Evolutionary conservation across 2,329 filamentous ascomycete genomes (phyloP), one percentile per base, ranked within the genome.

Genomic region (Aspergillus persii): DNA sequence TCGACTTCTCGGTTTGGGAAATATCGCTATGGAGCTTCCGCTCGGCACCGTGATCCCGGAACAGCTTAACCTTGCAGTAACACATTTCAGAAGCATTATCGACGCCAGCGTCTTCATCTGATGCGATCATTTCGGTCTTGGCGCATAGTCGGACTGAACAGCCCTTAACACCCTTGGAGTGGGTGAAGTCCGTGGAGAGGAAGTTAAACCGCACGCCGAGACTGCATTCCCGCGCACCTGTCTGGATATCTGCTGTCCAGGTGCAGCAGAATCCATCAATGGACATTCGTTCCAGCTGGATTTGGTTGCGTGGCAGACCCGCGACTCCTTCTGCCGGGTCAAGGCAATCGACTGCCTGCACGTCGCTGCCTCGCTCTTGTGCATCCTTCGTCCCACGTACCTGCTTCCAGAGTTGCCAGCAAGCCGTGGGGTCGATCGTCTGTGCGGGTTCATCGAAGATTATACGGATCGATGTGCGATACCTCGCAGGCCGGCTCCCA

Each of bases 131-230:
- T 33, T 50, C 39, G 3, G 54, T 56, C 47, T 56, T 56, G n/a
- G 47, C 54, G 44, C 54, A 56, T 41, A 56, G 27, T 41, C 46
- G 26, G 12, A 56, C 54, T 8, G 47, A 23, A 1, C 12, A 26
- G 3, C 54, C 95, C 77, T 98, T 99, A 52, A 99, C 95, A 50
- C 95, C 95, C 72, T 99, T 99, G 9, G 95, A 98, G 72, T 98
- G 95, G 74, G 94, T 98, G 73, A 98, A 99, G 73, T 99, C 95
- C 8, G 95, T 99, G 0, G 95, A 99, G 0, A 99, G 82, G 72
- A 99, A 99, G 78, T 99, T 99, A 82, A 98, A 99, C 49, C 95
- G 90, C 11, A 98, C 91, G 8, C 92, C 89, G 57, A 99, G 86
- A 53, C 87, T 90, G 74, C 92, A 95, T 68, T 97, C 92, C 3